Evolutionary conservation across 2,329 filamentous ascomycete genomes (phyloP), one percentile per base, ranked within the genome.

Genomic region (Diaporthe sp.): DNA sequence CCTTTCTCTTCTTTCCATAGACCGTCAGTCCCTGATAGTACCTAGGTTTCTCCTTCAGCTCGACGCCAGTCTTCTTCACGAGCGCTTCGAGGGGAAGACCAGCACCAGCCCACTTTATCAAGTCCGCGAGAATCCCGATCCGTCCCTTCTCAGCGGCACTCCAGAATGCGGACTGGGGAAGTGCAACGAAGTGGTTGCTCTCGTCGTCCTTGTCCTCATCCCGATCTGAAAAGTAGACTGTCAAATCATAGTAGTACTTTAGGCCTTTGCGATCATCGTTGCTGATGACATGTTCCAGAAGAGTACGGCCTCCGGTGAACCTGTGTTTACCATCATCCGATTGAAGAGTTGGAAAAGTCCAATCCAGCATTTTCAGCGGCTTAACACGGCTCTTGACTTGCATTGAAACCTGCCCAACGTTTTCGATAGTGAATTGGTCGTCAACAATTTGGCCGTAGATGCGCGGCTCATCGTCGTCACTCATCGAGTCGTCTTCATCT

Each of bases 21-120:
- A 97, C 92, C 1, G 91, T 92, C 42, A 96, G 83, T 0, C 95
- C 95, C 82, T 94, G 93, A 81, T 97, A 97, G 82, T 91, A 94
- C 25, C 89, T 89, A 1, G 94, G 91, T 82, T 93, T 94, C 78
- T 90, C 86, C 72, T 90, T 87, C 67, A 92, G 82, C 79, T 93
- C 88, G 1, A 93, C 83, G 3, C 93, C 93, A 74, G 88, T 92
- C 74, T 89, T 90, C 83, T 92, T 90, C 58, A 94, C 89, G 8
- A 97, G 84, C 25, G 90, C 85, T 65, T 93, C 90, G 0, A 96
- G 84, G 0, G 94, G 93, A 76, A 96, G 89, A 1, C 93, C 93
- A 5, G 90, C 91, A 1, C 94, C 94, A 9, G 90, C 91, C 9
- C 86, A 85, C 80, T 88, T 90, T 81, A 96, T 94, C 74, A 94